Base-by-base conservation (phyloP, 352 stramenopile species). In the Phytophthora nicotianae region DNA sequence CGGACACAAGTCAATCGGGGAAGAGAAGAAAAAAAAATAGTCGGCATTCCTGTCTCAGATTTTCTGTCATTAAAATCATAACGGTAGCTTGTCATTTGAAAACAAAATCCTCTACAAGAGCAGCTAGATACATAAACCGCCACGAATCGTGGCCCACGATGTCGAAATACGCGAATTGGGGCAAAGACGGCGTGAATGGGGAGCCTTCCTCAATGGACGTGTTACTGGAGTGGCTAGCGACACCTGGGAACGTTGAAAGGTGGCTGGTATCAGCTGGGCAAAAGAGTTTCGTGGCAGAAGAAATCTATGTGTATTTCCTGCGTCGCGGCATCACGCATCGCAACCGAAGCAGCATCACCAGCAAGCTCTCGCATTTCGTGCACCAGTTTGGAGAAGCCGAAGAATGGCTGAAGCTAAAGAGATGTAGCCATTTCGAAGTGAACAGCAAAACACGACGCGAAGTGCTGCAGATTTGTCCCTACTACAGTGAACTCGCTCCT, bases 191-290 rank as follows among this genome's bases (percentile, higher is more conserved):
- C 9, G 40, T 43, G 4, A 23, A 41, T n/a, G 63, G 47, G 2
- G 59, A 46, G 2, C 43, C 43, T 13, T 57, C 59, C 13, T 68
- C 58, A 14, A 41, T 72, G 26, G 52, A 68, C 29, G 26, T 68
- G 21, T 20, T 77, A 24, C 24, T 77, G 19, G 21, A 52, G 24
- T 53, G 47, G 47, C 32, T 55, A 27, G 29, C 48, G 48, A 16
- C n/a, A 4, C 47, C 47, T 53, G 26, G 47, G n/a, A 53, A 32
- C 17, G 17, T 10, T 5, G 29, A 19, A 9, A 32, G 27, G 17
- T 53, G 47, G 47, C 5, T 53, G 6, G 14, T 29, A 26, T 41
- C 47, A n/a, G 29, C n/a, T 11, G 13, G 33, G 19, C 10, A 13
- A 41, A 16, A 23, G 9, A 11, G 11, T 51, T n/a, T 26, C 6